Evolutionary conservation across 2,329 filamentous ascomycete genomes (phyloP).

Genomic region (Ophiostoma sp.): DNA sequence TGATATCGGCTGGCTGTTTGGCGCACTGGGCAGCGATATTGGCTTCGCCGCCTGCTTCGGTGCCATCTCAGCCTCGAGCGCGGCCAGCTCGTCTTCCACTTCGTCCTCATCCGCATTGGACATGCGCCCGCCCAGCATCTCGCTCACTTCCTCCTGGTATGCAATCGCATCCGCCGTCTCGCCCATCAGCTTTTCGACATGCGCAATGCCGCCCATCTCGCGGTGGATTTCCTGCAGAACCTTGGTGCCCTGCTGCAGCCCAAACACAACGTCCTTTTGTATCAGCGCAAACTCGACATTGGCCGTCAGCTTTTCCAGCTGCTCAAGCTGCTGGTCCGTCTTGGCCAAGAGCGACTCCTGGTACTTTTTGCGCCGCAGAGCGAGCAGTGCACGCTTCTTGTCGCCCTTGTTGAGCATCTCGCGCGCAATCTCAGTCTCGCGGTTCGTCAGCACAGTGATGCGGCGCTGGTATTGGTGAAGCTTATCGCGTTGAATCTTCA

Average conservation of each 20-base stretch:
- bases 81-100: conserved; percentile 89
- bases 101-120: conserved; percentile 95
- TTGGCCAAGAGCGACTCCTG: conserved; percentile 84
- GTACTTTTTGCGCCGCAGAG: conserved; percentile 92
- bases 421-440: conserved; percentile 80
- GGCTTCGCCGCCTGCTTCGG: conserved; percentile 10
- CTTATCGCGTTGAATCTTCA: conserved; percentile 96
- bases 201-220: conserved; percentile 93
- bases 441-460: conserved; percentile 77
- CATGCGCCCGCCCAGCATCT: conserved; percentile 82
- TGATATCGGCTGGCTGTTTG: conserved; percentile 32
- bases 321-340: conserved; percentile 89
- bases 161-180: conserved; percentile 85
- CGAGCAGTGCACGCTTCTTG: conserved; percentile 75
- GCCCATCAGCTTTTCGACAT: conserved; percentile 91
- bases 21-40: conserved; percentile 53
- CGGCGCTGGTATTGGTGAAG: conserved; percentile 93
- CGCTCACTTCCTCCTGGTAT: conserved; percentile 93
- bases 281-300: conserved; percentile 94
- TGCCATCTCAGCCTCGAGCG: conserved; percentile 60
- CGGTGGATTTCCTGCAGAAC: conserved; percentile 87
- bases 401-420: conserved; percentile 76
- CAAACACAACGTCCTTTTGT: conserved; percentile 93
- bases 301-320: conserved; percentile 80
- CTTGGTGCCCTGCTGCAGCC: conserved; percentile 82